These are phyloP conservation scores for Cyclotella sp. DNA, from an alignment of 108 stramenopile species.

Conservation along the genomic window DNA sequence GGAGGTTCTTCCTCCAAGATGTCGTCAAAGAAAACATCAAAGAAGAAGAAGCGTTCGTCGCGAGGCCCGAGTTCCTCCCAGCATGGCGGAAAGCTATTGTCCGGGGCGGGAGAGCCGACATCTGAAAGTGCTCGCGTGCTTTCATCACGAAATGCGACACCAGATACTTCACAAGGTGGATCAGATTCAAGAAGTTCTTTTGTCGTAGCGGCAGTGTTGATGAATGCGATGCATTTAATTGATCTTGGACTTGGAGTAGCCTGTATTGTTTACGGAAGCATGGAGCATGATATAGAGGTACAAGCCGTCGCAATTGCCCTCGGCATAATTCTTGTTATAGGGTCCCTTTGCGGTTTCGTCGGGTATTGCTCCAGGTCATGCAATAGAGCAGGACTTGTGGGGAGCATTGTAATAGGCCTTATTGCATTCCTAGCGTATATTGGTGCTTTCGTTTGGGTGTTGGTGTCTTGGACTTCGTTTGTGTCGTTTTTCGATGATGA, in stretches of 20 bases:
- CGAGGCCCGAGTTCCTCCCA: conserved; percentile 18
- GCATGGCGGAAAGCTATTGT: neutral
- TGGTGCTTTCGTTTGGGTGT: conserved; percentile 24
- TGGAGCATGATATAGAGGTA: conserved; percentile 24
- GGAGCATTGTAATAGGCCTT: conserved; percentile 24
- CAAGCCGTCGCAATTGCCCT: conserved; percentile 21
- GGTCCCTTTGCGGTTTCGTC: conserved; percentile 30
- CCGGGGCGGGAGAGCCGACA: neutral
- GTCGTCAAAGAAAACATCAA: conserved; percentile 5
- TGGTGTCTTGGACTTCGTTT: conserved; percentile 36
- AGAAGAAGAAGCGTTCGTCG: conserved; percentile 9
- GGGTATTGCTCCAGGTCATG: conserved; percentile 37
- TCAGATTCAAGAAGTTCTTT: neutral
- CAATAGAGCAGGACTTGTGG: conserved; percentile 32
- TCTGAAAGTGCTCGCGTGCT: neutral
- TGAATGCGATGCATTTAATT: conserved; percentile 20
- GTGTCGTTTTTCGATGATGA: conserved; percentile 33
- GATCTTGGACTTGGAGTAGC: conserved; percentile 35
- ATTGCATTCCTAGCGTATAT: conserved; percentile 21
- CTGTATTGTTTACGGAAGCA: conserved; percentile 30
- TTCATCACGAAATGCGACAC: neutral
- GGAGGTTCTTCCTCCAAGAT: conserved; percentile 10
- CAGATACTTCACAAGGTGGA: neutral
- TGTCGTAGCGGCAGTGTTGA: neutral
- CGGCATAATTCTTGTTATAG: conserved; percentile 32